phyloP scores from a whole-genome alignment of 805 yeast genomes.

The Metschnikowia vanudenii region DNA sequence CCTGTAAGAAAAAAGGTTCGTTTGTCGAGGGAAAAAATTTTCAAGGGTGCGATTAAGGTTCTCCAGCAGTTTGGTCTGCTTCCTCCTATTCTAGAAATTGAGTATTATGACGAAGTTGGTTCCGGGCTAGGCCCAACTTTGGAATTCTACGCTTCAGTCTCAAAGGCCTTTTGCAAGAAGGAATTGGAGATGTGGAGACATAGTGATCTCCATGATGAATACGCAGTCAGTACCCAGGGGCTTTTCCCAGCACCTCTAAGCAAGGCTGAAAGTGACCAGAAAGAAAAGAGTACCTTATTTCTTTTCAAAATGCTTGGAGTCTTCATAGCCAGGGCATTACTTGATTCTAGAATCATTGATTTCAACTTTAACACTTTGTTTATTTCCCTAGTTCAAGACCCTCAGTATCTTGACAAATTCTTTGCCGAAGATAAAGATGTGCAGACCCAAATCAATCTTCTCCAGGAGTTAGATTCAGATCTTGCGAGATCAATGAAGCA shows the following conservation, averaged over 20 bases:
- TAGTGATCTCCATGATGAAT: constrained; percentile 31
- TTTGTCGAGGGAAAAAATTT: constrained; percentile 63
- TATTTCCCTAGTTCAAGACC: constrained; percentile 54
- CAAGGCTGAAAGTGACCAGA: constrained; percentile 29
- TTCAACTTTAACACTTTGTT: constrained; percentile 72
- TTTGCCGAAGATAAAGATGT: constrained; percentile 1
- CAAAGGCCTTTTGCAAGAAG: constrained; percentile 65
- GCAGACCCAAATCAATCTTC: constrained; percentile 13
- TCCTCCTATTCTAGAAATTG: constrained; percentile 84
- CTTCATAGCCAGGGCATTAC: constrained; percentile 79
- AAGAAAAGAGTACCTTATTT: constrained; percentile 40
- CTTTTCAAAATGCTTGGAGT: constrained; percentile 71
- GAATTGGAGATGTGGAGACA: constrained; percentile 68
- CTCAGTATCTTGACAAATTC: constrained; percentile 1
- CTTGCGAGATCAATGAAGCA: constrained; percentile 58
- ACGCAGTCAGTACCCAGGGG: constrained; percentile 47
- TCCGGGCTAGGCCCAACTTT: constrained; percentile 95
- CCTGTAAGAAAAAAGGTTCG: constrained; percentile 78
- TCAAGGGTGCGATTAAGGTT: constrained; percentile 78
- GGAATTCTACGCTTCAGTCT: constrained; percentile 83
- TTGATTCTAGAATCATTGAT: constrained; percentile 88
- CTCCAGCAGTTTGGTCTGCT: constrained; percentile 71
- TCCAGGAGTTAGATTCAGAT: constrained; percentile 54
- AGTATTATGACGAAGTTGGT: constrained; percentile 89
- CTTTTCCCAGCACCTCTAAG: constrained; percentile 72